phyloP scores from a whole-genome alignment of 2,329 filamentous ascomycete genomes.

The Elsinoe perseae region DNA sequence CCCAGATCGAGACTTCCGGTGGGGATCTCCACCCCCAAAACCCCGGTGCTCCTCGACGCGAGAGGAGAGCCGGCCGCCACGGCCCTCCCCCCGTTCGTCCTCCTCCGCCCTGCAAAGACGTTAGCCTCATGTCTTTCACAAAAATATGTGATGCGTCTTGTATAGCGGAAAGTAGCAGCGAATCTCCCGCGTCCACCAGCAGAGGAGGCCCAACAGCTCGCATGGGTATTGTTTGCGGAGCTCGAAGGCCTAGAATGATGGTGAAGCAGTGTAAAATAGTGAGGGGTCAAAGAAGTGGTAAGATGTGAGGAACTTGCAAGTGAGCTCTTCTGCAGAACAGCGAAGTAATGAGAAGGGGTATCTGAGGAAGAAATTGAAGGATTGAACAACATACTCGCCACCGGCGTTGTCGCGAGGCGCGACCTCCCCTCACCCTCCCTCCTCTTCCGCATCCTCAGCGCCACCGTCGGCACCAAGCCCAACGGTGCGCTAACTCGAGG shows the following conservation, averaged over 20 bases:
- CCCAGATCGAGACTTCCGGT: slow-evolving; percentile 7
- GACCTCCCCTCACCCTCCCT: neutral
- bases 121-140: neutral
- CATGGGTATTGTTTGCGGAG: neutral
- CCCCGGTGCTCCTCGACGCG: slow-evolving; percentile 6
- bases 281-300: neutral
- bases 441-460: slow-evolving; percentile 4
- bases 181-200: neutral
- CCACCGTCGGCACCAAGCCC: neutral
- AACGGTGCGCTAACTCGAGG: neutral
- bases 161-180: neutral
- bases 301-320: neutral
- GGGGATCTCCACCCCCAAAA: slow-evolving; percentile 9
- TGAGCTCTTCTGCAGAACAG: neutral
- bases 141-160: neutral
- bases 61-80: slow-evolving; percentile 4
- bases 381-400: neutral
- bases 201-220: neutral
- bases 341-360: neutral
- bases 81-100: neutral
- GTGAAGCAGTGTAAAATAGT: neutral
- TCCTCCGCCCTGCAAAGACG: neutral
- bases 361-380: neutral
- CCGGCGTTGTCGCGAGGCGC: neutral
- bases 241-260: neutral